These are phyloP conservation scores for Fusarium nelsonii DNA, from an alignment of 2,329 filamentous ascomycete genomes.

Conservation along the genomic window DNA sequence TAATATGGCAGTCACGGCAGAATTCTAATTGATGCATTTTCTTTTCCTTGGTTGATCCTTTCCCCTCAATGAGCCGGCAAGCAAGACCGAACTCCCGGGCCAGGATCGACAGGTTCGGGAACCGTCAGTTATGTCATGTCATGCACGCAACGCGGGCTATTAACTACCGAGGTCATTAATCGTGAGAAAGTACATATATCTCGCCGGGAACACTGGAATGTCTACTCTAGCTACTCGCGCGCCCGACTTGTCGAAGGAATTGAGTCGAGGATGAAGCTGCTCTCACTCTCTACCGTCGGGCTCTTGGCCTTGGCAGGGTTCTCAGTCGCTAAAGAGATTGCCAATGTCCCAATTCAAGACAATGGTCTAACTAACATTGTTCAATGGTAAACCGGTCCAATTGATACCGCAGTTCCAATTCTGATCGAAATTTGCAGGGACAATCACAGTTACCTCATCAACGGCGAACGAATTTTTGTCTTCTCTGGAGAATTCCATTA, in stretches of 20 bases:
- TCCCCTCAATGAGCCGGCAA: constrained; percentile 34
- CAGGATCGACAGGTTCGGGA: constrained; percentile 27
- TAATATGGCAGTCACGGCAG: constrained; percentile 18
- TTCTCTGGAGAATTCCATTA: constrained; percentile 61
- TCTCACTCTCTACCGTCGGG: constrained; percentile 29
- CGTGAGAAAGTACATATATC: constrained; percentile 10
- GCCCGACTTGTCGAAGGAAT: neutral
- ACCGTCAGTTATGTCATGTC: constrained; percentile 17
- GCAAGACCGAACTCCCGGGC: constrained; percentile 31
- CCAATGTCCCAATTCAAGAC: constrained; percentile 23
- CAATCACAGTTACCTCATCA: constrained; percentile 57
- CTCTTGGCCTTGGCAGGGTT: constrained; percentile 30
- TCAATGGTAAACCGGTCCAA: constrained; percentile 18
- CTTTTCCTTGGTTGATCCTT: constrained; percentile 20
- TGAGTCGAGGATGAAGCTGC: constrained; percentile 28
- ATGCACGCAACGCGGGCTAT: constrained; percentile 18
- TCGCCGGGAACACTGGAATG: neutral
- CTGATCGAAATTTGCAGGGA: constrained; percentile 49
- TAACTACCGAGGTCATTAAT: constrained; percentile 6
- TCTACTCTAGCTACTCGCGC: neutral
- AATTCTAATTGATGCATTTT: constrained; percentile 41
- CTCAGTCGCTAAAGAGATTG: constrained; percentile 24
- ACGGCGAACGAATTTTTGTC: constrained; percentile 57
- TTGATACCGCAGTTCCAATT: rapidly evolving
- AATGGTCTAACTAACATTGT: constrained; percentile 34